Evolutionary conservation across 2,329 filamentous ascomycete species (phyloP).

Genomic region (Acarospora socialis): DNA sequence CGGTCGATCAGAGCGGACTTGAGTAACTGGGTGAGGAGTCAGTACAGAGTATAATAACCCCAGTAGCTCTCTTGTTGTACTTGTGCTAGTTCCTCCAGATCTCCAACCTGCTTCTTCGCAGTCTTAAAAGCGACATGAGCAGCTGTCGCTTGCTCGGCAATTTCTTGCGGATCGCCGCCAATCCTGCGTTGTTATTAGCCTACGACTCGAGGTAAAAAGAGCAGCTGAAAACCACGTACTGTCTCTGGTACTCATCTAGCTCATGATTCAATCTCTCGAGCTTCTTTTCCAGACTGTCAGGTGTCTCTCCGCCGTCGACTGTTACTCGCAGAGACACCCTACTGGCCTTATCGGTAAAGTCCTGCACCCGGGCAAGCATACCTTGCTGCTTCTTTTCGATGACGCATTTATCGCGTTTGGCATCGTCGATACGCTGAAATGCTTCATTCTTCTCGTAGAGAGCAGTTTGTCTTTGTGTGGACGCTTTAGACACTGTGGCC

Average conservation of each 20-base stretch:
- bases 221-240: conserved; percentile 26
- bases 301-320: conserved; percentile 51
- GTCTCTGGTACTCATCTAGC: conserved; percentile 41
- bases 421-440: conserved; percentile 36
- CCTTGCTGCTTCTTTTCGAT: conserved; percentile 36
- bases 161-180: conserved; percentile 51
- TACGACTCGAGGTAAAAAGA: background rate
- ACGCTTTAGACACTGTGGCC: conserved; percentile 35
- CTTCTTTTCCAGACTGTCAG: conserved; percentile 34
- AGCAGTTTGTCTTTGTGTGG: conserved; percentile 37
- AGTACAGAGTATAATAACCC: conserved; percentile 8
- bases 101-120: conserved; percentile 25
- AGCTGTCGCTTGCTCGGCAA: conserved; percentile 34
- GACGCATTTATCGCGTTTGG: conserved; percentile 31
- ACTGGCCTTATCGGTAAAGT: conserved; percentile 42
- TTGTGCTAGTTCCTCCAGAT: conserved; percentile 24
- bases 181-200: conserved; percentile 27
- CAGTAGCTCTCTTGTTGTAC: conserved; percentile 20
- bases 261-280: conserved; percentile 41
- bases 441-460: conserved; percentile 50
- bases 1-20: conserved; percentile 53
- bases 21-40: conserved; percentile 22
- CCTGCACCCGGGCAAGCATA: conserved; percentile 34
- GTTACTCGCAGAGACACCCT: conserved; percentile 43
- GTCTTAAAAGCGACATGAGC: conserved; percentile 24